phyloP scores from a whole-genome alignment of 1,139 yeast genomes.

The Blastobotrys capitulatus region DNA sequence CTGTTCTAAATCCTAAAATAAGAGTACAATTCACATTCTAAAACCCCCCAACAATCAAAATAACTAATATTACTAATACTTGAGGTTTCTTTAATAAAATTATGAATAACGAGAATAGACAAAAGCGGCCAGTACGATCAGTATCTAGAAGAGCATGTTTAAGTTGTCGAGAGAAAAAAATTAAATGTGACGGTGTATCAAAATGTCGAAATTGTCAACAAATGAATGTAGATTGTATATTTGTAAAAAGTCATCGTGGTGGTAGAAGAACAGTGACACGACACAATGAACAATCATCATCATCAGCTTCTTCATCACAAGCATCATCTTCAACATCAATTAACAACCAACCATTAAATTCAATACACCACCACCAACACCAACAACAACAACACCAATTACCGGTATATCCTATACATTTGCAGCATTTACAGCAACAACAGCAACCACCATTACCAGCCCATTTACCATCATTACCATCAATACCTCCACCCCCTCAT shows the following conservation, averaged over 20 bases:
- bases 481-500: not conserved
- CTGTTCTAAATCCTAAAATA: no score
- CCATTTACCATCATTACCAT: not conserved
- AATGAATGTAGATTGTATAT: constrained; percentile 49
- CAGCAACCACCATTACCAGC: not conserved
- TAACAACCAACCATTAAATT: not conserved
- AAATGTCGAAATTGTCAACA: constrained; percentile 49
- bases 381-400: not conserved
- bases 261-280: constrained; percentile 42
- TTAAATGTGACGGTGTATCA: constrained; percentile 53
- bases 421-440: not conserved
- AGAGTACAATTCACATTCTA: no score
- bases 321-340: not conserved
- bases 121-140: constrained; percentile 30
- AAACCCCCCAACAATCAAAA: no score
- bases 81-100: no score
- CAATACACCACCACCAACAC: not conserved
- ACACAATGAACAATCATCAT: constrained; percentile 17
- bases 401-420: not conserved
- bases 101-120: not conserved
- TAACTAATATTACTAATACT: no score
- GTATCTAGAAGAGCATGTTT: constrained; percentile 60
- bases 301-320: not conserved
- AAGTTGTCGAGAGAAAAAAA: constrained; percentile 56
- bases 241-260: constrained; percentile 55